Base-by-base conservation (phyloP, 805 yeast species). In the Suhomyces sp. region DNA sequence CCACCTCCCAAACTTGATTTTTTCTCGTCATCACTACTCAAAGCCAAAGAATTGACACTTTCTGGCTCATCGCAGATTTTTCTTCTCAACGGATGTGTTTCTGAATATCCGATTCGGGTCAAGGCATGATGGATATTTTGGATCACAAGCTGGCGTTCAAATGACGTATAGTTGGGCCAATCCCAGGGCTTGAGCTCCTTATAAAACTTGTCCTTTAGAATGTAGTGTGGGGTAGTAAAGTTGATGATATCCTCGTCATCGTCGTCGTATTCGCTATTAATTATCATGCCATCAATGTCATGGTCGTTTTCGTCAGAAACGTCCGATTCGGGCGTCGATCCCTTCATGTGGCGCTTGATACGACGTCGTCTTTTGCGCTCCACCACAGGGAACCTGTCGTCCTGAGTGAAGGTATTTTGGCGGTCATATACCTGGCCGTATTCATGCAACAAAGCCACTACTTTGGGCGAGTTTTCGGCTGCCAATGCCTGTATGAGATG, bases 81-180 rank as follows among this genome's bases (percentile, higher is more conserved):
- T 50, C 60, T 68, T 39, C 79, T 58, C 47, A 74, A 61, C 6
- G 79, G 78, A 54, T 75, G 78, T 8, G 78, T 71, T 39, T 70
- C 76, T 62, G 69, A 71, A 52, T 62, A 75, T 20, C 78, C 79
- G 41, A 73, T 58, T 41, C 79, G 55, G 21, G 75, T 73, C 54
- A 75, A 66, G 5, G 78, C 77, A 44, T 66, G 62, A 54, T 71
- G 62, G 48, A 68, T 62, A 56, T 73, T 74, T 43, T 65, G 60
- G 21, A 69, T 53, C 21, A 75, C 62, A 48, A 69, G 57, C 8
- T 52, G 53, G 39, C 76, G 62, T 53, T 73, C 77, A 40, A 58
- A 59, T 8, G 56, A 59, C 13, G 69, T 60, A 56, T 69, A 73
- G 19, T 58, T 56, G 21, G 49, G 53, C 75, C 76, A 72, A 24